Base-by-base conservation (phyloP, 75 land plant species). In the Cunninghamia lanceolata region DNA sequence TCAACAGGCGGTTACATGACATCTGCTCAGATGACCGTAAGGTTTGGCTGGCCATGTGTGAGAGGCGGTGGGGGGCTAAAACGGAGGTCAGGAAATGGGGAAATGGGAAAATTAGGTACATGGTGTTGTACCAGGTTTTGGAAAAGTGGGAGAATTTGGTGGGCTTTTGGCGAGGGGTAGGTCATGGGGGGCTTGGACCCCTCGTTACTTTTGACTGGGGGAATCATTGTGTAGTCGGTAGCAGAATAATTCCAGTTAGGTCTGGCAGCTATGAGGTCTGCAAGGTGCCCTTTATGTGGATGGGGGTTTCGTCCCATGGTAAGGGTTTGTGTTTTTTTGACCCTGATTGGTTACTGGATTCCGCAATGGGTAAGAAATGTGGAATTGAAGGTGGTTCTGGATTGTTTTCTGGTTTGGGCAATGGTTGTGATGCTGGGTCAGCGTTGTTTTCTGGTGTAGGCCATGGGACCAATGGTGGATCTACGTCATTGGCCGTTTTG, bases 101-200 rank as follows among this genome's bases (percentile, higher is more conserved):
- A 36, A 56, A 47, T 63, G 96, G 94, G 32, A 68, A 88, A 34
- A 88, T 91, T 75, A 17, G 85, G 15, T 95, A 82, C 91, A 85
- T 81, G 66, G 80, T 84, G 40, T 88, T 98, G 85, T 92, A 94
- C 91, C 34, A 47, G 11, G 85, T 92, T 32, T 92, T 98, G 34
- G 54, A 86, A 54, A 82, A 87, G 14, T 94, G 89, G 88, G 96
- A 94, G 63, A 91, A 94, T 77, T 90, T 98, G 75, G 91, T 96
- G 19, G 99, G 99, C 1, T 93, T 98, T 88, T 98, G 99, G 99
- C 89, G 99, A 54, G 91, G 97, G 6, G 89, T 92, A 40, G 95
- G 92, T 45, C 38, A 40, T 14, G 81, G 79, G 6, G 85, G 87
- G 53, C 68, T 83, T 39, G 91, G 91, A 32, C 86, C 90, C 71